phyloP scores from a whole-genome alignment of 352 stramenopile genomes.

The Phytopythium mirpurense region DNA sequence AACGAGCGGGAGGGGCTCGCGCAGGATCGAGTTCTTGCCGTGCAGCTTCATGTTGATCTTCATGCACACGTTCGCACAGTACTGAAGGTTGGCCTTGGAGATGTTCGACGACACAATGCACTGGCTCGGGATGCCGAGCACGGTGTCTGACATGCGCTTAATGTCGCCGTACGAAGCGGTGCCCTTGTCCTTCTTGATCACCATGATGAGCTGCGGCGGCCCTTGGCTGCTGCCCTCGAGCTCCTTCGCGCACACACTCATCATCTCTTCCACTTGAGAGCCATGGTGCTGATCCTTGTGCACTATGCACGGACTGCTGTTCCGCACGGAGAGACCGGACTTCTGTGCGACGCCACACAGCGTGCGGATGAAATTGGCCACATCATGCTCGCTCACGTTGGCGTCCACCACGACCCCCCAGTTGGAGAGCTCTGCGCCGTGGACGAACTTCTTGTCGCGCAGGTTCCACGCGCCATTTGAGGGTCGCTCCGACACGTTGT shows the following conservation, averaged over 20 bases:
- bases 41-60: conserved; percentile 81
- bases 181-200: conserved; percentile 46
- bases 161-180: conserved; percentile 55
- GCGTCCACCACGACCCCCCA: conserved; percentile 56
- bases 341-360: conserved; percentile 30
- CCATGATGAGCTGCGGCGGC: conserved; percentile 50
- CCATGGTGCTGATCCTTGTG: conserved; percentile 30
- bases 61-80: conserved; percentile 59
- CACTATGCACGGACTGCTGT: conserved; percentile 34
- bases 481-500: conserved; percentile 51
- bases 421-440: conserved; percentile 36
- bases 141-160: conserved; percentile 65
- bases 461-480: conserved; percentile 71
- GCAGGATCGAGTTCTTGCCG: conserved; percentile 55
- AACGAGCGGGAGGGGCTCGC: conserved; percentile 41
- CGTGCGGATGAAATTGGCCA: conserved; percentile 37
- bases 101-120: conserved; percentile 59
- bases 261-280: conserved; percentile 47
- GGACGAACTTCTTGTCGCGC: conserved; percentile 62
- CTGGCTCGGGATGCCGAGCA: conserved; percentile 64
- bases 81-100: conserved; percentile 34
- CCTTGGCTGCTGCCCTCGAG: conserved; percentile 26
- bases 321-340: conserved; percentile 32
- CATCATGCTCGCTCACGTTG: conserved; percentile 24
- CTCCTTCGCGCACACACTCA: conserved; percentile 49